Evolutionary conservation across 140 eudicot species (phyloP).

Genomic region (Anethum foeniculum): DNA sequence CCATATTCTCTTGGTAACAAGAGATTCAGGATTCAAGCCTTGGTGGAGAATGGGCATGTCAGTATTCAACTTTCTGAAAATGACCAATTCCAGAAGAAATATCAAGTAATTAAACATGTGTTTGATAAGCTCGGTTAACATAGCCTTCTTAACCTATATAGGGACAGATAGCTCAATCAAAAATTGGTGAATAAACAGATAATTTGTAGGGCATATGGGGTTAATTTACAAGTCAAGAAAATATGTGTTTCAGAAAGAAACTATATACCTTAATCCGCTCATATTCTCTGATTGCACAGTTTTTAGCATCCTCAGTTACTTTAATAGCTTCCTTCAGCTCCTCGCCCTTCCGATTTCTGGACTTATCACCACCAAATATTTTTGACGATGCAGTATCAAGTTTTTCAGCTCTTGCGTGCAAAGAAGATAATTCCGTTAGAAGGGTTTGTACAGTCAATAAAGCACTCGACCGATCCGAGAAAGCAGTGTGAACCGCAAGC

Average conservation of each 20-base stretch:
- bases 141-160: not conserved
- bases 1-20: not conserved
- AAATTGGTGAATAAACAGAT: not conserved
- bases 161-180: not conserved
- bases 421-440: constrained; percentile 57
- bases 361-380: constrained; percentile 56
- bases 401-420: constrained; percentile 57
- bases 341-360: constrained; percentile 52
- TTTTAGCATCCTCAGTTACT: constrained; percentile 76
- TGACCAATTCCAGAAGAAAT: not conserved
- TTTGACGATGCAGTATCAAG: constrained; percentile 57
- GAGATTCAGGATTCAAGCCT: not conserved
- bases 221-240: not conserved
- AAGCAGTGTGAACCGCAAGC: constrained; percentile 69
- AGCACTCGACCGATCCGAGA: constrained; percentile 80
- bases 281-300: constrained; percentile 59
- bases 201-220: not conserved
- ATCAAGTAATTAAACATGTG: not conserved
- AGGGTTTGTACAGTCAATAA: constrained; percentile 80
- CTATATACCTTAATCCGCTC: constrained; percentile 65
- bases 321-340: constrained; percentile 62
- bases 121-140: not conserved
- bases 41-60: not conserved
- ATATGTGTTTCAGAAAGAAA: not conserved
- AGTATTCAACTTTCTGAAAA: not conserved